A percentile compares a stretch with the other conserved stretches of the same genome.
phyloP scores from a whole-genome alignment of 768 basidiomycete species.

The Tephrocybe sp. region DNA sequence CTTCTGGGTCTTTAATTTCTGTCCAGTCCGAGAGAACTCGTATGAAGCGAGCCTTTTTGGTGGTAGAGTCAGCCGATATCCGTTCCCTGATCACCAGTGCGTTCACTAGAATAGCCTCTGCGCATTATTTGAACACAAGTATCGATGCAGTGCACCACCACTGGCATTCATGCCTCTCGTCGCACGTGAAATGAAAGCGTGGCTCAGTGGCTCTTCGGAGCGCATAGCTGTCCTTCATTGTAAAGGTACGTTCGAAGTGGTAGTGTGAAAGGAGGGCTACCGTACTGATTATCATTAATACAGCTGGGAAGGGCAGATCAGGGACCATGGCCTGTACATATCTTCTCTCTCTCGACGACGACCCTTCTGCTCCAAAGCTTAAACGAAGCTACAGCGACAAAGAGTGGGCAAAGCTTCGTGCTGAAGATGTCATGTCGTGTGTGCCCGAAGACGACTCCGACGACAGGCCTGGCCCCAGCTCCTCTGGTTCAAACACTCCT shows the following conservation, averaged over 20 bases:
- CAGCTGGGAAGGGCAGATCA: slow-evolving; percentile 82
- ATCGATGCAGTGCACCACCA: slow-evolving; percentile 46
- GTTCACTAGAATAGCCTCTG: slow-evolving; percentile 25
- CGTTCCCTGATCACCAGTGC: slow-evolving; percentile 90
- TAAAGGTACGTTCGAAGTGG: slow-evolving; percentile 53
- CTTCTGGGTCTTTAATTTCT: slow-evolving; percentile 90
- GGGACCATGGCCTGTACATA: slow-evolving; percentile 86
- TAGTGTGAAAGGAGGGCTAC: not conserved
- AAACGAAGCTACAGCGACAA: slow-evolving; percentile 46
- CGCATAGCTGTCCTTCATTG: slow-evolving; percentile 84
- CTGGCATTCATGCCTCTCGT: slow-evolving; percentile 71
- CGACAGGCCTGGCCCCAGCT: slow-evolving; percentile 3
- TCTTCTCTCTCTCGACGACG: slow-evolving; percentile 58
- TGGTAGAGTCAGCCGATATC: slow-evolving; percentile 78
- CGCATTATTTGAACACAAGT: not conserved
- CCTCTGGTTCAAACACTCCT: not conserved
- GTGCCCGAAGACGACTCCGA: slow-evolving; percentile 43
- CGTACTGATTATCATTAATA: not conserved
- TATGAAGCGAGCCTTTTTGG: slow-evolving; percentile 71
- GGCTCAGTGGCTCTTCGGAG: slow-evolving; percentile 65
- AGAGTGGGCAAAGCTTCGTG: slow-evolving; percentile 47
- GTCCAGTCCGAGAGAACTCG: slow-evolving; percentile 77
- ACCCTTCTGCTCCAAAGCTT: slow-evolving; percentile 46
- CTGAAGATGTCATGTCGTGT: slow-evolving; percentile 47
- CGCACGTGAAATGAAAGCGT: slow-evolving; percentile 70